Base-by-base conservation (phyloP, 345 rosid species). In the Brassica carinata region DNA sequence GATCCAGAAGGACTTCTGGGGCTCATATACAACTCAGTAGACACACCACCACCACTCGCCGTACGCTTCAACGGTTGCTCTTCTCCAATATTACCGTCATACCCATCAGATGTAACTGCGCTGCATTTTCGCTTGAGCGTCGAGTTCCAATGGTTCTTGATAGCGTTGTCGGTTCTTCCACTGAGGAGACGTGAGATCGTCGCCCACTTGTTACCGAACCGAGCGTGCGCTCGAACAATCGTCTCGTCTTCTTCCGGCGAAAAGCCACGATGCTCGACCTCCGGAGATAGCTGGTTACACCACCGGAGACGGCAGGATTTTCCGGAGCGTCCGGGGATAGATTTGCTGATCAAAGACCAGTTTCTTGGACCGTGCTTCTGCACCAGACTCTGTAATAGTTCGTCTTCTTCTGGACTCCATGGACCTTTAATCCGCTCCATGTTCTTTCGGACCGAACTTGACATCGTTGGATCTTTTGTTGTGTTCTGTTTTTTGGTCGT, bases 361-460 rank as follows among this genome's bases (percentile, higher is more conserved):
- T 93, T 95, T 62, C 98, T 83, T 0, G 99, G 94, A 7, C 99
- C 98, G 69, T 95, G 96, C 53, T 75, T 87, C 9, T 85, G 88
- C 1, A 95, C 98, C 55, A 95, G 84, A 19, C 82, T 80, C 72
- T 85, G 89, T 7, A 95, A 84, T 58, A 90, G 89, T 23, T 95
- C 98, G 67, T 95, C 99, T 77, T 94, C 98, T 64, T 94, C 94
- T 10, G 96, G 95, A 78, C 97, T 94, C 98, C 98, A 94, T 14
- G 97, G 99, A 13, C 99, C 98, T 81, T 89, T 95, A 78, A 95
- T 93, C 89, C 98, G 87, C 82, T 95, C 98, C 85, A 84, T 82
- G 51, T 61, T 79, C 75, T 77, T 70, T n/a, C 74, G 29, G 40
- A 75, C 83, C 76, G 71, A 75, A 57, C 14, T 36, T 38, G 76